Conservation (phyloP, 2,329 filamentous ascomycete genomes). For the Orbilia brochopaga region DNA sequence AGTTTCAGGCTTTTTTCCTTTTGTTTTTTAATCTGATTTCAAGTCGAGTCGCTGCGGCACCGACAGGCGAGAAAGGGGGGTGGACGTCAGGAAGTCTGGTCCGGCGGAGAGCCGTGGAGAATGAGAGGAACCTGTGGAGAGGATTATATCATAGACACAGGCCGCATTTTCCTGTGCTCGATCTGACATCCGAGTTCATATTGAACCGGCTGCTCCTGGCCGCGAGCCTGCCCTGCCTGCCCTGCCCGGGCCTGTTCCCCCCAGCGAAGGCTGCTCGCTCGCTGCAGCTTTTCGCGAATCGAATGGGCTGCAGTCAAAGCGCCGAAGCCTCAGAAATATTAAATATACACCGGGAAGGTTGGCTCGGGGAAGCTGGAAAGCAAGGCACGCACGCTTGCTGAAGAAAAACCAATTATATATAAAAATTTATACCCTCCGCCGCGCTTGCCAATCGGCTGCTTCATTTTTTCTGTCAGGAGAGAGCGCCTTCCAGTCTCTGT, state of each 20-base stretch:
- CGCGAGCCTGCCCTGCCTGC: conserved; percentile 4
- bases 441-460: too few species aligned
- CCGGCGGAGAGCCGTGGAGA: neutral
- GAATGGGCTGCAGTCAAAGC: conserved; percentile 43
- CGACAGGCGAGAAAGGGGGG: neutral
- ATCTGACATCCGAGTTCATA: conserved; percentile 2
- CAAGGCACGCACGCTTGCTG: neutral
- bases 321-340: conserved; percentile 26
- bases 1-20: conserved; percentile 19
- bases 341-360: conserved; percentile 6
- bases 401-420: too few species aligned
- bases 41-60: too few species aligned
- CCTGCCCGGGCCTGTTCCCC: conserved; percentile 6
- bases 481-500: too few species aligned
- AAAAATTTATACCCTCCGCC: too few species aligned
- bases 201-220: neutral
- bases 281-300: conserved; percentile 34
- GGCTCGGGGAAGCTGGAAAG: neutral
- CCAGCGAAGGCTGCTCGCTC: neutral
- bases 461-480: too few species aligned
- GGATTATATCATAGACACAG: neutral
- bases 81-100: neutral
- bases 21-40: too few species aligned
- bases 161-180: neutral
- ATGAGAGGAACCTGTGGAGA: neutral